Percentiles rank a stretch among this genome's conserved stretches.
These are phyloP conservation scores for Aaosphaeria arxii DNA, from an alignment of 2,329 filamentous ascomycete genomes.

Conservation along the genomic window DNA sequence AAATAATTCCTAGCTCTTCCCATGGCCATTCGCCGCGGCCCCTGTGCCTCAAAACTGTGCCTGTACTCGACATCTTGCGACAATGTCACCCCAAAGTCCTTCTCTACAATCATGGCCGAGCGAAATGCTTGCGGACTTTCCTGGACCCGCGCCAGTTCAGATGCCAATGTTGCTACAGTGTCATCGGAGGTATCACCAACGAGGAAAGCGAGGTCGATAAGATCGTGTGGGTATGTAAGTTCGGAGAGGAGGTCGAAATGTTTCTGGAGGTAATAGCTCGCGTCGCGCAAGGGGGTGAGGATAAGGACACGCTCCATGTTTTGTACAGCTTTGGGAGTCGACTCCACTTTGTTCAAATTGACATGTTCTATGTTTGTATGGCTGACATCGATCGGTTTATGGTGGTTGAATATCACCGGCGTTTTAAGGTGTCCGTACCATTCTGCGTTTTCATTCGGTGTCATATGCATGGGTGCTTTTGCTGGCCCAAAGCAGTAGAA, in stretches of 20 bases:
- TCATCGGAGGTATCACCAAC: constrained; percentile 91
- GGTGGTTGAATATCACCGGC: constrained; percentile 94
- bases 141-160: constrained; percentile 86
- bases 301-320: constrained; percentile 89
- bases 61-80: constrained; percentile 78
- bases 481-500: constrained; percentile 97
- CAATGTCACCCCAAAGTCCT: constrained; percentile 78
- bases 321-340: constrained; percentile 71
- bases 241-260: constrained; percentile 92
- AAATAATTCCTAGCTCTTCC: constrained; percentile 90
- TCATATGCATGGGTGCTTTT: constrained; percentile 96
- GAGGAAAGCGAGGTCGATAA: constrained; percentile 94
- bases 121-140: constrained; percentile 77
- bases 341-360: constrained; percentile 80
- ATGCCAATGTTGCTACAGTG: constrained; percentile 79
- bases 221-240: constrained; percentile 87
- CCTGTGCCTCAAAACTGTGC: constrained; percentile 84
- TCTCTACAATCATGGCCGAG: constrained; percentile 81
- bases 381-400: constrained; percentile 82
- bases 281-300: constrained; percentile 89
- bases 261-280: constrained; percentile 74
- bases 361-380: constrained; percentile 73
- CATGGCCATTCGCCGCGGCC: constrained; percentile 85
- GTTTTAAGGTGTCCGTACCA: constrained; percentile 90
- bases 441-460: constrained; percentile 80